phyloP scores from a whole-genome alignment of 371 early-diverging fungal genomes.

The Mycotypha africana region DNA sequence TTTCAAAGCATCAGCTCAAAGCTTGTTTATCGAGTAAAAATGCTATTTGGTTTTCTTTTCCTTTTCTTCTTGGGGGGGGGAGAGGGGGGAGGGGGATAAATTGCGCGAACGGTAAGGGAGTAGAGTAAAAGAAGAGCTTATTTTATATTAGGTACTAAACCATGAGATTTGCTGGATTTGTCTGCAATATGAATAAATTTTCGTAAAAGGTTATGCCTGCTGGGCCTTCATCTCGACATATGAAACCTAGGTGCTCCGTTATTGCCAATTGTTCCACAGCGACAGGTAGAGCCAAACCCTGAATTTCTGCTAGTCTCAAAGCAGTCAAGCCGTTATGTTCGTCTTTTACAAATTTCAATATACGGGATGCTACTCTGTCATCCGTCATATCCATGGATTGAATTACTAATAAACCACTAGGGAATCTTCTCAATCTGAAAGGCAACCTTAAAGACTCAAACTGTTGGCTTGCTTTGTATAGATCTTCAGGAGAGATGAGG shows the following conservation, averaged over 20 bases:
- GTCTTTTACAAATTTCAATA: constrained; percentile 50
- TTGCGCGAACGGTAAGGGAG: no score
- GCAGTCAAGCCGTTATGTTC: constrained; percentile 57
- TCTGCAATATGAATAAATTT: constrained; percentile 59
- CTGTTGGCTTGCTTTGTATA: constrained; percentile 65
- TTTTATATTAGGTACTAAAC: no score
- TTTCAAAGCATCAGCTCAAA: no score
- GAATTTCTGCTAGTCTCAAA: constrained; percentile 61
- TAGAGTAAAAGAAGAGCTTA: no score
- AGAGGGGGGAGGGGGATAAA: no score
- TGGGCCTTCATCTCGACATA: constrained; percentile 85
- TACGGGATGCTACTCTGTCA: constrained; percentile 56
- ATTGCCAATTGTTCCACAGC: constrained; percentile 75
- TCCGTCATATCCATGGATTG: constrained; percentile 70
- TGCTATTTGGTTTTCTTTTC: no score
- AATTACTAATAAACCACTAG: constrained; percentile 73
- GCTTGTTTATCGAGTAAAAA: no score
- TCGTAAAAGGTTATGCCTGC: constrained; percentile 80
- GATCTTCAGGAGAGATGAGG: constrained; percentile 84
- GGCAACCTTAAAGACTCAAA: constrained; percentile 67
- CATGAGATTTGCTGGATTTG: no score
- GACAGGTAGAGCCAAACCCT: constrained; percentile 60
- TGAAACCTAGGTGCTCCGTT: constrained; percentile 67
- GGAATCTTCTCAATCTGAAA: constrained; percentile 67
- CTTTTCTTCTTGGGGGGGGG: no score